phyloP scores from a whole-genome alignment of 129 eudicot genomes.

The Smallanthus sonchifolius region DNA sequence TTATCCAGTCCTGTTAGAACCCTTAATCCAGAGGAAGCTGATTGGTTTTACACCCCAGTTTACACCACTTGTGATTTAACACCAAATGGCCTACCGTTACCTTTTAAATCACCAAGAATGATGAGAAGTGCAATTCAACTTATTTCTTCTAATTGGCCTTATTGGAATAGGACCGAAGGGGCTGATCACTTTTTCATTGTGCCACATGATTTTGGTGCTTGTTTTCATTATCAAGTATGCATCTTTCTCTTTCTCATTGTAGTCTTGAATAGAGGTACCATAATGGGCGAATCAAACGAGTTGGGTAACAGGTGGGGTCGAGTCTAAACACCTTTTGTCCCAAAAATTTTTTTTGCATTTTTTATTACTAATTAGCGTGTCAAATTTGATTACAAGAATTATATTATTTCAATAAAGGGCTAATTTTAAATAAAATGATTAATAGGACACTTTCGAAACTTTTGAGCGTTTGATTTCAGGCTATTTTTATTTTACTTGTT shows the following conservation, averaged over 20 bases:
- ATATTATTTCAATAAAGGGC: neutral
- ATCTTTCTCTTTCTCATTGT: neutral
- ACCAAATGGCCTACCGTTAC: constrained; percentile 90
- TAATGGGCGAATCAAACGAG: neutral
- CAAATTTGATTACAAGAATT: neutral
- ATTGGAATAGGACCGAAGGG: constrained; percentile 96
- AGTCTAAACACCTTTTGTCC: neutral
- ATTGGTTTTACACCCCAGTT: constrained; percentile 96
- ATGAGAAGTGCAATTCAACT: constrained; percentile 98
- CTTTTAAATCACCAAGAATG: constrained; percentile 96
- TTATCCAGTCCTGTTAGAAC: constrained; percentile 91
- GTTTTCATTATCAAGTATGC: constrained; percentile 90
- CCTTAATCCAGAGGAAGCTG: constrained; percentile 95
- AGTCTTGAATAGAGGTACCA: constrained; percentile 5
- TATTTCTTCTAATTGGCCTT: constrained; percentile 95
- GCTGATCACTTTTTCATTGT: constrained; percentile 92
- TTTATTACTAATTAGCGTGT: neutral
- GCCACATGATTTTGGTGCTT: constrained; percentile 96
- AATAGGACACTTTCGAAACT: neutral
- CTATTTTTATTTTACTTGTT: neutral
- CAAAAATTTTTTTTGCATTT: neutral
- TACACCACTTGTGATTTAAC: constrained; percentile 87
- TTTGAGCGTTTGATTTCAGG: neutral
- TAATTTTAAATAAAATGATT: neutral
- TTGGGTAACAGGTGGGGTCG: neutral